Conservation (phyloP, 495 filamentous ascomycete genomes). For the Xylaria longipes region DNA sequence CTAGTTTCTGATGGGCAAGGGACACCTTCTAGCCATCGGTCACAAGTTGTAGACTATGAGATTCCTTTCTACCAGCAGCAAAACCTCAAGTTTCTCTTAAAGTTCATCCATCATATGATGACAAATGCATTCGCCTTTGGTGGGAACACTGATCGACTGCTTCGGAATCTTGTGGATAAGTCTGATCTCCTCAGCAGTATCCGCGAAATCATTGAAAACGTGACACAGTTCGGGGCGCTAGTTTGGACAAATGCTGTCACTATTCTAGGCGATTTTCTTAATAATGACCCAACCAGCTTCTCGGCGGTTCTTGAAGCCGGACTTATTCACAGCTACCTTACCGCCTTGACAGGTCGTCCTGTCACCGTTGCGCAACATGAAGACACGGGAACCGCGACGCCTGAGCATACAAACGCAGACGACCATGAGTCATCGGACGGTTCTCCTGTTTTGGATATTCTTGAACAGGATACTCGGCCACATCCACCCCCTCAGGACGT, state of each 20-base stretch:
- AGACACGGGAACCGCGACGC: slow-evolving; percentile 39
- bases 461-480: slow-evolving; percentile 50
- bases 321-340: slow-evolving; percentile 80
- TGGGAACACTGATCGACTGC: slow-evolving; percentile 83
- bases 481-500: slow-evolving; percentile 52
- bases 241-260: slow-evolving; percentile 93
- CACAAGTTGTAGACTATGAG: slow-evolving; percentile 84
- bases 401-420: slow-evolving; percentile 32
- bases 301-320: slow-evolving; percentile 93
- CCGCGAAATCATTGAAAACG: slow-evolving; percentile 80
- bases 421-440: slow-evolving; percentile 47
- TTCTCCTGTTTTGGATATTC: slow-evolving; percentile 45
- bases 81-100: slow-evolving; percentile 89
- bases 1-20: slow-evolving; percentile 70
- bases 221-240: slow-evolving; percentile 78
- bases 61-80: slow-evolving; percentile 93
- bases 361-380: slow-evolving; percentile 49
- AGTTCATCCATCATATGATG: slow-evolving; percentile 96
- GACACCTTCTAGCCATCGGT: slow-evolving; percentile 78
- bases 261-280: slow-evolving; percentile 94
- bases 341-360: slow-evolving; percentile 71
- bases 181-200: slow-evolving; percentile 80
- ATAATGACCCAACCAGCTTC: slow-evolving; percentile 98
- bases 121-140: slow-evolving; percentile 68
- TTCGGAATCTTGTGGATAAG: slow-evolving; percentile 94